Conservation (phyloP, 306 rosid species). For the Datisca glomerata region DNA sequence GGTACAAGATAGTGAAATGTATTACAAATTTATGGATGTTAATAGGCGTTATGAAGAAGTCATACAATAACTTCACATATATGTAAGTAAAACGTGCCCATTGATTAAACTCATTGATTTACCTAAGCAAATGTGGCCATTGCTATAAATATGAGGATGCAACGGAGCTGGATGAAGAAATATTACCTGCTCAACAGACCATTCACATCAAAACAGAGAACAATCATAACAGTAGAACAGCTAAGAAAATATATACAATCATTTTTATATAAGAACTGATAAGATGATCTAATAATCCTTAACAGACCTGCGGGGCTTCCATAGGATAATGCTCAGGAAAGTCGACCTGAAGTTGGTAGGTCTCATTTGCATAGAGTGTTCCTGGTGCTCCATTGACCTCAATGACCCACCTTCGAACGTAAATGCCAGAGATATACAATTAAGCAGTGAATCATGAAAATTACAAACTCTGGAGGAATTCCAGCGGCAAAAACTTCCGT, state of each 20-base stretch:
- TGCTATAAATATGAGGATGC: constrained; percentile 98
- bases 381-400: constrained; percentile 98
- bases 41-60: no score
- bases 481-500: no score
- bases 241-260: constrained; percentile 1
- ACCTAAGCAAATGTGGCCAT: constrained; percentile 99
- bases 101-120: constrained; percentile 11
- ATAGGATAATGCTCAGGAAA: constrained; percentile 99
- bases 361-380: constrained; percentile 80
- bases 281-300: neutral
- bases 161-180: constrained; percentile 95
- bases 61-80: no score
- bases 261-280: no score
- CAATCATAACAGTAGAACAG: neutral
- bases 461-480: neutral
- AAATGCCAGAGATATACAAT: constrained; percentile 5
- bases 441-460: constrained; percentile 1
- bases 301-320: constrained; percentile 96
- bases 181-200: constrained; percentile 56
- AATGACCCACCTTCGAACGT: constrained; percentile 78
- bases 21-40: no score
- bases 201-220: constrained; percentile 12
- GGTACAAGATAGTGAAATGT: no score
- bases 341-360: constrained; percentile 97
- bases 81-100: neutral